Evolutionary conservation across 768 basidiomycete species (phyloP).

Genomic region (Mycena albidolilacea): DNA sequence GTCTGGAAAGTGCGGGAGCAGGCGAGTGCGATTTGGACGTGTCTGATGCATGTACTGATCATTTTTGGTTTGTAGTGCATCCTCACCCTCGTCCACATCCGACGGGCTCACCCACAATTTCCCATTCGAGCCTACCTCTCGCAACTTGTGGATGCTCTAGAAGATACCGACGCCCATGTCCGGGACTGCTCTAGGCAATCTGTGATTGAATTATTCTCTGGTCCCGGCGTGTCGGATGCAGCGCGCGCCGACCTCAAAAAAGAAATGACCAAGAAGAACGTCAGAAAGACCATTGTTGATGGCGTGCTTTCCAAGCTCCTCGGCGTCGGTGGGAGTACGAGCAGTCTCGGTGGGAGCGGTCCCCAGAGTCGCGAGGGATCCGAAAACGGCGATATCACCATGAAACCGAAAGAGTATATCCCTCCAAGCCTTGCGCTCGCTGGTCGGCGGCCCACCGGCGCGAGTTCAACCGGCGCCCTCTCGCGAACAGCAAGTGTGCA

Average conservation of each 20-base stretch:
- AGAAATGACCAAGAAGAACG: conserved; percentile 86
- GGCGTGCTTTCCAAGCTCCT: conserved; percentile 80
- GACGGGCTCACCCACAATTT: conserved; percentile 78
- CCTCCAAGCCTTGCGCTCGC: conserved; percentile 82
- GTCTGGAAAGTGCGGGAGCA: conserved; percentile 91
- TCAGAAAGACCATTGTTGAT: conserved; percentile 91
- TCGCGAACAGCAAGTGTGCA: conserved; percentile 62
- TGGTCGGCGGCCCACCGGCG: conserved; percentile 64
- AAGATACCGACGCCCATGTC: conserved; percentile 93
- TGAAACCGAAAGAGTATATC: conserved; percentile 71
- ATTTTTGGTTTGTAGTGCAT: conserved; percentile 62
- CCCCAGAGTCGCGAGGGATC: conserved; percentile 70
- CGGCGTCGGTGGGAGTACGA: conserved; percentile 53
- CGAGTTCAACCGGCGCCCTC: conserved; percentile 53
- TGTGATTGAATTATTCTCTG: conserved; percentile 88
- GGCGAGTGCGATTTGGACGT: conserved; percentile 60
- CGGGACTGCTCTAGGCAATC: conserved; percentile 88
- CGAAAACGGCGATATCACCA: conserved; percentile 66
- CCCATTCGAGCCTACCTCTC: conserved; percentile 88
- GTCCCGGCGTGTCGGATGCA: conserved; percentile 84
- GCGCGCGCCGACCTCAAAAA: conserved; percentile 96
- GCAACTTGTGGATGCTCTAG: conserved; percentile 85
- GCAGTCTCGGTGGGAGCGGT: conserved; percentile 57
- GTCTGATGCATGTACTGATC: conserved; percentile 6
- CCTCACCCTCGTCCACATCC: conserved; percentile 79